A percentile compares a stretch with the other conserved stretches of the same genome.
These are phyloP conservation scores for Tulasnella sp. DNA, from an alignment of 768 basidiomycete genomes.

Conservation along the genomic window DNA sequence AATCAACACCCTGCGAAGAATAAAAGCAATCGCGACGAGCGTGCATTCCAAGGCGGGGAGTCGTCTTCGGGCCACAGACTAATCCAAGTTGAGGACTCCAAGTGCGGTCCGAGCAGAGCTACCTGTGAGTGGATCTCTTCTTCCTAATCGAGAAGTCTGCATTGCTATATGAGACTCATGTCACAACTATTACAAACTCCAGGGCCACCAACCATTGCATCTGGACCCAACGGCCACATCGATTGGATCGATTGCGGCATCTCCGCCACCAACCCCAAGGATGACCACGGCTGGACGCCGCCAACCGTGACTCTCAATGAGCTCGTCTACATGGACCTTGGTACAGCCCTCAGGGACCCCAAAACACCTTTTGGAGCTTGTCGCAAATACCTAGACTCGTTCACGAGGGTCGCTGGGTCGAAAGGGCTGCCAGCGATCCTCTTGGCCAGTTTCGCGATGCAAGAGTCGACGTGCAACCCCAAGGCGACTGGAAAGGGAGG, in stretches of 20 bases:
- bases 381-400: conserved; percentile 36
- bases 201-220: conserved; percentile 17
- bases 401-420: conserved; percentile 46
- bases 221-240: conserved; percentile 54
- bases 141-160: not conserved
- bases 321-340: conserved; percentile 21
- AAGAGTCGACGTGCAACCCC: conserved; percentile 69
- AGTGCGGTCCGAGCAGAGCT: conserved; percentile 33
- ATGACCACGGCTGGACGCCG: conserved; percentile 57
- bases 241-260: conserved; percentile 43
- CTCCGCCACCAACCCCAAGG: conserved; percentile 28
- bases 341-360: conserved; percentile 24
- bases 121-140: not conserved
- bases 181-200: not conserved
- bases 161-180: not conserved
- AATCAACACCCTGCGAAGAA: not conserved
- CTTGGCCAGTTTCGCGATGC: conserved; percentile 79
- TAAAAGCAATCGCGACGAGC: not conserved
- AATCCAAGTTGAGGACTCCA: conserved; percentile 7
- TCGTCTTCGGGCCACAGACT: not conserved
- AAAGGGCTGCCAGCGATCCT: conserved; percentile 52
- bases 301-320: conserved; percentile 46
- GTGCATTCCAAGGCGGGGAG: not conserved
- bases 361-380: conserved; percentile 52
- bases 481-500: conserved; percentile 57